Base-by-base conservation (phyloP, 2,329 filamentous ascomycete species). In the Aspergillus spinulosporus region DNA sequence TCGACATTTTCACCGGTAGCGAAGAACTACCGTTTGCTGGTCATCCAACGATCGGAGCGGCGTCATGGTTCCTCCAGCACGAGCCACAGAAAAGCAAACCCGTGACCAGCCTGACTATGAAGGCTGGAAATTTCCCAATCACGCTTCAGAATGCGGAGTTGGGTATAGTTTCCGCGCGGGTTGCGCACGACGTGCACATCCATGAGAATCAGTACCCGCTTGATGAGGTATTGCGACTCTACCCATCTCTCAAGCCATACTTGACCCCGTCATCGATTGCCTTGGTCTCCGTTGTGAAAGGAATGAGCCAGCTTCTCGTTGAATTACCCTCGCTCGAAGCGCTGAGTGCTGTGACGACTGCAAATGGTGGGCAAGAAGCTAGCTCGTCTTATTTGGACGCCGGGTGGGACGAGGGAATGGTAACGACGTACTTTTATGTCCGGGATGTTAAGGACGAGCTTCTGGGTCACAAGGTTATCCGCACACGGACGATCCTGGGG, bases 241-340 rank as follows among this genome's bases (percentile, higher is more conserved):
- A 72, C 48, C 62, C 68, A 8, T 67, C 63, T 1, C 31, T 72
- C 55, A 55, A 54, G 3, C 60, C 64, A 1, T 71, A 65, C 43
- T 31, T 57, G 14, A 4, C 11, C 0, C 46, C 64, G 34, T 31
- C 49, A 8, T 26, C 51, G 5, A 46, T 69, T 54, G 70, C 70
- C 1, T 21, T 75, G 5, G 68, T 75, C 52, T 74, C 71, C 0
- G 73, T 76, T 52, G 73, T 76, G 26, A 72, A 74, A 40, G 74
- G 74, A 3, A 73, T 76, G 72, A 71, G 64, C 9, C 92, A 91
- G 70, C 72, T 84, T n/a, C 80, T 90, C 32, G 76, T 88, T 11
- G 75, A 83, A 62, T 76, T 94, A 21, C 77, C 82, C 0, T 80
- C 78, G 52, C 71, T 90, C 7, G 84, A 84, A 31, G 78, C 81